Evolutionary conservation across 768 basidiomycete genomes (phyloP), one percentile per base, ranked within the genome.

Genomic region (Phaffia australis): DNA sequence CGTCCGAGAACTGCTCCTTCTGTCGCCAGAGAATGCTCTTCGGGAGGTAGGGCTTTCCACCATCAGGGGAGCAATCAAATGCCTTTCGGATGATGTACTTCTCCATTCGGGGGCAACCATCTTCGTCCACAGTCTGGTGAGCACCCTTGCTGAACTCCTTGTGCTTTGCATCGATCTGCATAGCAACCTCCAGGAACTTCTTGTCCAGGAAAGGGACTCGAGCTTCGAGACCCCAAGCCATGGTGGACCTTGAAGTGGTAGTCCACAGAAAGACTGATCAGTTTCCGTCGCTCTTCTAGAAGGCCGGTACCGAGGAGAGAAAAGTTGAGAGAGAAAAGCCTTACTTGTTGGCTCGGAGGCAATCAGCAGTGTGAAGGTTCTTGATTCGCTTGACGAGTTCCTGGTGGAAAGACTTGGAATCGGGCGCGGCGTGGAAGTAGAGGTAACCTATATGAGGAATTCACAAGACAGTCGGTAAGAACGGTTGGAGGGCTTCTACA

Each of bases 201-300:
- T 92, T 94, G 81, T 99, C 95, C 64, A 99, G 84, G 85, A 99
- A 99, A 16, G 95, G 95, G 6, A 99, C 95, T 57, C 95, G 89
- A 2, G 92, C 92, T 76, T 99, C 95, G 56, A 99, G 84, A 69
- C 95, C 95, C 93, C 94, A 99, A 0, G 95, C 95, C 95, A 99
- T 98, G 9, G 95, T 98, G 30, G 93, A 95, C 74, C 88, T 88
- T 69, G 11, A 58, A 52, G 14, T 14, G n/a, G 23, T 54, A 69
- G 61, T 69, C 54, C 52, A 65, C 48, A 48, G 55, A 58, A 56
- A 30, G 59, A 68, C 21, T 52, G 29, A 30, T 57, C 50, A 63
- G 62, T 25, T 49, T 29, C 48, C 50, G 27, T 42, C 21, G 48
- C 25, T 50, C 50, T 21, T n/a, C n/a, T n/a, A n/a, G n/a, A n/a